A percentile compares a stretch with the other conserved stretches of the same genome.
Evolutionary conservation across 805 yeast genomes (phyloP).

Genomic region (Cyberlindnera maritima): DNA sequence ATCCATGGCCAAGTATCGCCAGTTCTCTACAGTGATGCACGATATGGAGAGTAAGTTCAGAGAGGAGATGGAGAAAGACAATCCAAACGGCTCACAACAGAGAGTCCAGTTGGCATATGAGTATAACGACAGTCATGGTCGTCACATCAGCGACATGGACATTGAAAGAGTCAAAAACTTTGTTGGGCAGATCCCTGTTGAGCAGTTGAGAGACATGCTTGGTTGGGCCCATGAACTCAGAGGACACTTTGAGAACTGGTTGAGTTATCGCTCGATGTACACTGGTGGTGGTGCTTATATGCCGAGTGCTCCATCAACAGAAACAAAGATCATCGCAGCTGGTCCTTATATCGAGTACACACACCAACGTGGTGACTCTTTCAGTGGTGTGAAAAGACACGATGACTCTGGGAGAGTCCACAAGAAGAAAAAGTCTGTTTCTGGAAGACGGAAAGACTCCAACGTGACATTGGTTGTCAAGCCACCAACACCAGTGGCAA

Average conservation of each 20-base stretch:
- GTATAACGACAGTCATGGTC: background rate
- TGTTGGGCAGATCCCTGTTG: slow-evolving; percentile 1
- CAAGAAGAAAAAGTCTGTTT: background rate
- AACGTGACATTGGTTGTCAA: slow-evolving; percentile 20
- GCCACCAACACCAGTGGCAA: slow-evolving; percentile 19
- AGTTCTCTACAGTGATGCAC: slow-evolving; percentile 13
- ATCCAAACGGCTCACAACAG: background rate
- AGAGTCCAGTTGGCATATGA: slow-evolving; percentile 2
- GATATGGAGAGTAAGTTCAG: slow-evolving; percentile 23
- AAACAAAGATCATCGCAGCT: background rate
- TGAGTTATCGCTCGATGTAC: background rate
- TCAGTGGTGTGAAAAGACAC: background rate
- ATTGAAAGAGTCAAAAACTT: slow-evolving; percentile 5
- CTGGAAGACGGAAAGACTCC: slow-evolving; percentile 1
- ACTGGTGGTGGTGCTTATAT: background rate
- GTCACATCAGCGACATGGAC: slow-evolving; percentile 1
- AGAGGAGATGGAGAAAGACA: slow-evolving; percentile 7
- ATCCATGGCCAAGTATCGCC: slow-evolving; percentile 12
- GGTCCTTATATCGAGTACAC: background rate
- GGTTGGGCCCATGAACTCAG: slow-evolving; percentile 4
- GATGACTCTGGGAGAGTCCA: background rate
- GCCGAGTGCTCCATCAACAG: background rate
- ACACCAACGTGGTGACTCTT: background rate
- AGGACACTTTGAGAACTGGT: background rate
- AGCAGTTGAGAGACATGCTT: background rate